These are phyloP conservation scores for Biscutella laevigata DNA, from an alignment of 441 rosid genomes.

Conservation along the genomic window DNA sequence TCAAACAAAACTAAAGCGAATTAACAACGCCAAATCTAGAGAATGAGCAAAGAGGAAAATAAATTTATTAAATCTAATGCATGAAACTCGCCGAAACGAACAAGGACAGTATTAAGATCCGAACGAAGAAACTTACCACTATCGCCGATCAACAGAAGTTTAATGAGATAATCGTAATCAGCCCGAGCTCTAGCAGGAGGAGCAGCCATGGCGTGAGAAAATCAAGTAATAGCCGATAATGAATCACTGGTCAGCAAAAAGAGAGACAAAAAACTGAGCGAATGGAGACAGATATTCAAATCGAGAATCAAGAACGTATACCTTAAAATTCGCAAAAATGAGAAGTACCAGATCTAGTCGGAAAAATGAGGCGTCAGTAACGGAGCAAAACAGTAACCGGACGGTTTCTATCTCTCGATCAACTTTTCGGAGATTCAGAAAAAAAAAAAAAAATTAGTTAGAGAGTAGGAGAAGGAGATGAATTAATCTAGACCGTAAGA, in stretches of 20 bases:
- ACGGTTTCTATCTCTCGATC: slow-evolving; percentile 23
- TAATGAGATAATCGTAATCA: slow-evolving; percentile 68
- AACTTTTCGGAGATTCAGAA: slow-evolving; percentile 14
- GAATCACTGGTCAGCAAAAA: slow-evolving; percentile 22
- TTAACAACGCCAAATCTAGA: background rate
- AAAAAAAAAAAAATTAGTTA: too few species aligned
- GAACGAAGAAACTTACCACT: slow-evolving; percentile 40
- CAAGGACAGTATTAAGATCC: slow-evolving; percentile 3
- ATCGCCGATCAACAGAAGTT: slow-evolving; percentile 67
- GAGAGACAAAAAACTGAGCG: background rate
- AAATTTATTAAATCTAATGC: background rate
- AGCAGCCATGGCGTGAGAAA: slow-evolving; percentile 45
- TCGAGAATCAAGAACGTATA: background rate
- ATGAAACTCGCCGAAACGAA: background rate
- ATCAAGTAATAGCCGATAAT: slow-evolving; percentile 1
- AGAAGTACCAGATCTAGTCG: slow-evolving; percentile 45
- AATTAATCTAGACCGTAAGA: slow-evolving; percentile 36
- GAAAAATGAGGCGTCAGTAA: slow-evolving; percentile 29
- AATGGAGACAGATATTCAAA: background rate
- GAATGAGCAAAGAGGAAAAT: background rate
- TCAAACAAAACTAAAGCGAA: background rate
- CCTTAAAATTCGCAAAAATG: background rate
- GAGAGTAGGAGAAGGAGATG: slow-evolving; percentile 10
- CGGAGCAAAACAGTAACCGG: slow-evolving; percentile 37
- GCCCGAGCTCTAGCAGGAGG: slow-evolving; percentile 76